phyloP scores from a whole-genome alignment of 495 filamentous ascomycete genomes.

The Neurospora hispaniola region DNA sequence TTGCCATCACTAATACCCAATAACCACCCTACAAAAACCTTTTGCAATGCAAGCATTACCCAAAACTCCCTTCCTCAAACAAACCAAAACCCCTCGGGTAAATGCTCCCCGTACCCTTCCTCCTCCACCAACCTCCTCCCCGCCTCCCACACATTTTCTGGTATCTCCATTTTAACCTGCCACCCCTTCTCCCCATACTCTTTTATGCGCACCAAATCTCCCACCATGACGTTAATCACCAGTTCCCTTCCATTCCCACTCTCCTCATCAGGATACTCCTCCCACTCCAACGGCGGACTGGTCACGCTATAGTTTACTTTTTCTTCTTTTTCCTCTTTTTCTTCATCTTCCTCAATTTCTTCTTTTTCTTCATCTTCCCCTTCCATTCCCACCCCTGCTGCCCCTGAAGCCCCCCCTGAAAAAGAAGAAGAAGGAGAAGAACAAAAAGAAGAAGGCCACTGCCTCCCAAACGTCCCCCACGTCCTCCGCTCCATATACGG shows the following conservation, averaged over 20 bases:
- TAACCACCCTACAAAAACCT: background rate
- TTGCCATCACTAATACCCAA: background rate
- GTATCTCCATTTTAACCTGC: slow-evolving; percentile 27
- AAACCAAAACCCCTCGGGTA: slow-evolving; percentile 14
- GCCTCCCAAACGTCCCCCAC: slow-evolving; percentile 29
- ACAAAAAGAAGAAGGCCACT: slow-evolving; percentile 16
- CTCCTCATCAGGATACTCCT: slow-evolving; percentile 23
- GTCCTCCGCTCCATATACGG: slow-evolving; percentile 34
- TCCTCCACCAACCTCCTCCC: slow-evolving; percentile 21
- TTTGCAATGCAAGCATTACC: background rate
- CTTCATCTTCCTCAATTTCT: too few relatives aligned
- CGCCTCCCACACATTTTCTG: slow-evolving; percentile 26
- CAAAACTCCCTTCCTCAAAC: background rate
- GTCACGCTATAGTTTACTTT: slow-evolving; percentile 19
- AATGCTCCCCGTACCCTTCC: slow-evolving; percentile 18
- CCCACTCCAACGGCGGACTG: slow-evolving; percentile 21
- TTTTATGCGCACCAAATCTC: slow-evolving; percentile 26
- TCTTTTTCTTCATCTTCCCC: background rate
- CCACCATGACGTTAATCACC: slow-evolving; percentile 28
- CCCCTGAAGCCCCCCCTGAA: too few relatives aligned
- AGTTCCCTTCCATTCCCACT: slow-evolving; percentile 21
- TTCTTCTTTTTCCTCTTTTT: background rate
- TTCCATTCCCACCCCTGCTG: too few relatives aligned
- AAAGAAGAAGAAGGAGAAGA: background rate
- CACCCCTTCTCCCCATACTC: slow-evolving; percentile 28